Conservation (phyloP, 2,329 filamentous ascomycete species). For the Epichloe brachyelytri region DNA sequence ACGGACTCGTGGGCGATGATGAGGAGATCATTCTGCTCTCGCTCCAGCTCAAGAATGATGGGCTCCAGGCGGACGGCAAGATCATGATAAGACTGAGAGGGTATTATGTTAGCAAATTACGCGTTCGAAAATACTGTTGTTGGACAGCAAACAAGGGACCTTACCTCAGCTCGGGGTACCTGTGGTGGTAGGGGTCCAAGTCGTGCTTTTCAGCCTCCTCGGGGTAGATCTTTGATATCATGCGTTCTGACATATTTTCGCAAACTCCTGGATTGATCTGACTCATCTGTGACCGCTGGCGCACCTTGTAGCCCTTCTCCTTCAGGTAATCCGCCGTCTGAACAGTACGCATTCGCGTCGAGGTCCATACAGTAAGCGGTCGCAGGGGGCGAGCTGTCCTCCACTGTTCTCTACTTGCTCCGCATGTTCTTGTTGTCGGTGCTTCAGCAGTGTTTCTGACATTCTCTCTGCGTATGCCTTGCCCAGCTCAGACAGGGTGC, state of each 20-base stretch:
- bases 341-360: conserved; percentile 76
- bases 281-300: conserved; percentile 90
- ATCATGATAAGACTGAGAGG: conserved; percentile 79
- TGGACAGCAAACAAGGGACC: not conserved
- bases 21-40: conserved; percentile 92
- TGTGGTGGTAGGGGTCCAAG: conserved; percentile 88
- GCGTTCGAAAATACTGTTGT: not conserved
- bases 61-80: conserved; percentile 95
- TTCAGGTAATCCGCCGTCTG: conserved; percentile 80
- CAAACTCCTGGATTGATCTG: conserved; percentile 94
- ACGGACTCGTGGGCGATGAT: conserved; percentile 98
- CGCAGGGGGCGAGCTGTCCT: conserved; percentile 58
- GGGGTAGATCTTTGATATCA: conserved; percentile 70
- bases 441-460: conserved; percentile 68
- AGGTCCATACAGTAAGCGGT: conserved; percentile 86
- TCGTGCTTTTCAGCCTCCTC: conserved; percentile 91
- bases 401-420: conserved; percentile 50
- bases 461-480: conserved; percentile 72
- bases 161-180: conserved; percentile 83
- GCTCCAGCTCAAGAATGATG: conserved; percentile 92
- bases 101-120: not conserved
- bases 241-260: conserved; percentile 78
- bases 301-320: conserved; percentile 68
- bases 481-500: conserved; percentile 73
- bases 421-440: conserved; percentile 70